Conservation (phyloP, 768 basidiomycete species). For the Pleurotus tuoliensis region DNA sequence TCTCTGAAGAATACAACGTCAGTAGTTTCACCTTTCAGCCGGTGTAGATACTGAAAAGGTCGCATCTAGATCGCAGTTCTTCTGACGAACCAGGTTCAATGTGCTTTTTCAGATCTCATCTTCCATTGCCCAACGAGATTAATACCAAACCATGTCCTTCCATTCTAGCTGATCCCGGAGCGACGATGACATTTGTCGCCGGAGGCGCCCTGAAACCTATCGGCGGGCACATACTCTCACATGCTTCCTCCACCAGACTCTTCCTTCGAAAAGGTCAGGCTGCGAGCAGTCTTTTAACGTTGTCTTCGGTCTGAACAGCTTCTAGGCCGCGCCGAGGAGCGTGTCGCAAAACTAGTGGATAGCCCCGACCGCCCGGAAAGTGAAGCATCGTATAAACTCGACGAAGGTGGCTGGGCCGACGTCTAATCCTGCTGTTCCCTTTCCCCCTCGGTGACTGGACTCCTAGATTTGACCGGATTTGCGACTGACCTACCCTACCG, state of each 20-base stretch:
- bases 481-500: too few relatives aligned
- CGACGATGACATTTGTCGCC: constrained; percentile 92
- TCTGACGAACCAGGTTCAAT: constrained; percentile 92
- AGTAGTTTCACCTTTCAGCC: constrained; percentile 5
- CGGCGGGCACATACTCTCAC: constrained; percentile 85
- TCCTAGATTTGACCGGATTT: too few relatives aligned
- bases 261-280: constrained; percentile 80
- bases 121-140: neutral
- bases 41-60: neutral
- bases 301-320: neutral
- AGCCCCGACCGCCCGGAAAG: constrained; percentile 88
- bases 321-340: constrained; percentile 85
- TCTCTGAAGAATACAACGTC: constrained; percentile 91
- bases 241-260: constrained; percentile 83
- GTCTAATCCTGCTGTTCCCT: constrained; percentile 40
- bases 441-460: neutral
- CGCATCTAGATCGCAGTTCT: constrained; percentile 69
- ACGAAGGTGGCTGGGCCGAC: constrained; percentile 89
- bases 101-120: constrained; percentile 30
- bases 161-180: constrained; percentile 81
- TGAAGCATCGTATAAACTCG: constrained; percentile 87
- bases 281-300: neutral
- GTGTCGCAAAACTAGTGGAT: constrained; percentile 87
- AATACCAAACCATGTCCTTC: neutral
- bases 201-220: constrained; percentile 91